Conservation (phyloP, 768 basidiomycete genomes). For the Suillus americanus region DNA sequence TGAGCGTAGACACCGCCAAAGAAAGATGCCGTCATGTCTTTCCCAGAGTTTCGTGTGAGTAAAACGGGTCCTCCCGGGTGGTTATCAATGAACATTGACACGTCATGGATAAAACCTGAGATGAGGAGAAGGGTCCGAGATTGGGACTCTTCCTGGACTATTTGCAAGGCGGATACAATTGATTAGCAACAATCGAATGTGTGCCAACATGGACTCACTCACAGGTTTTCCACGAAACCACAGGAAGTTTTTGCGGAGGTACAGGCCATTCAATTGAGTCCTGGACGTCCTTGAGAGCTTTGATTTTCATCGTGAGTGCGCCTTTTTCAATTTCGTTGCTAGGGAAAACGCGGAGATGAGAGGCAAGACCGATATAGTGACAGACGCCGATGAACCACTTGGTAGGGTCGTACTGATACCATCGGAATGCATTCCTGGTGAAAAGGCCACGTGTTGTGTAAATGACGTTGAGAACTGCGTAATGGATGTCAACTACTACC, state of each 20-base stretch:
- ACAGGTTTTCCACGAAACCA: constrained; percentile 84
- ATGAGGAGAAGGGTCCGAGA: constrained; percentile 67
- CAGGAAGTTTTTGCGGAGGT: constrained; percentile 58
- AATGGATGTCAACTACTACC: constrained; percentile 13
- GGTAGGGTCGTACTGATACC: constrained; percentile 73
- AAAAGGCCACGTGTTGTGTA: constrained; percentile 8
- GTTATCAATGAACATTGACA: constrained; percentile 65
- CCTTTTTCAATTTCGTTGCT: constrained; percentile 87
- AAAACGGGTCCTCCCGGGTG: constrained; percentile 78
- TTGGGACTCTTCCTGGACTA: constrained; percentile 70
- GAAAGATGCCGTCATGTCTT: constrained; percentile 82
- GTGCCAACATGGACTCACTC: constrained; percentile 27
- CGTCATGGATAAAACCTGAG: constrained; percentile 87
- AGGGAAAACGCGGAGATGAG: constrained; percentile 80
- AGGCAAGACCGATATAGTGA: constrained; percentile 65
- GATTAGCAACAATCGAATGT: constrained; percentile 4
- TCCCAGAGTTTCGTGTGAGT: constrained; percentile 61
- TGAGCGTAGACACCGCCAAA: constrained; percentile 84
- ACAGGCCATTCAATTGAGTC: constrained; percentile 65
- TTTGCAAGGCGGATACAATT: background rate
- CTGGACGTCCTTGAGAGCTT: constrained; percentile 63
- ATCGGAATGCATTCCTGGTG: constrained; percentile 64
- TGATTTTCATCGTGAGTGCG: constrained; percentile 80
- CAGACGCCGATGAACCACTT: constrained; percentile 80
- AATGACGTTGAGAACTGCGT: constrained; percentile 2